A percentile compares a stretch with the other conserved stretches of the same genome.
Conservation (phyloP, 352 stramenopile species). For the Globisporangium nunn region DNA sequence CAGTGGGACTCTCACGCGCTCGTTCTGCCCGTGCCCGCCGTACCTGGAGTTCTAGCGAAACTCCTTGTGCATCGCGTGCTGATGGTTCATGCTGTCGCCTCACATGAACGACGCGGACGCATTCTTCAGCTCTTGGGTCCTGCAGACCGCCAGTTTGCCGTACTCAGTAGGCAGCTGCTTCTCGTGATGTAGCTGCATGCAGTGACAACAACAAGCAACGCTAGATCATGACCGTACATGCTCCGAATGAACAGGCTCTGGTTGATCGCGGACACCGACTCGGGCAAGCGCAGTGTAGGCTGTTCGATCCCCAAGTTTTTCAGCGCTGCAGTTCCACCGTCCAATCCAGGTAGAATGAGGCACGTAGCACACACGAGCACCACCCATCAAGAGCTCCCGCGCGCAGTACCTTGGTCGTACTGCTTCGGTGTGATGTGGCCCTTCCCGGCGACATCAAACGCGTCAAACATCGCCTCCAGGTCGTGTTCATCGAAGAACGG, state of each 20-base stretch:
- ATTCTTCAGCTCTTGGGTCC: conserved; percentile 68
- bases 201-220: not conserved
- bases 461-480: conserved; percentile 64
- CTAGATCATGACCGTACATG: conserved; percentile 28
- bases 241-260: conserved; percentile 58
- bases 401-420: conserved; percentile 47
- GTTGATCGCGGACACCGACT: conserved; percentile 54
- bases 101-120: conserved; percentile 57
- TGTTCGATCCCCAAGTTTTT: conserved; percentile 60
- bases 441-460: conserved; percentile 68
- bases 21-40: conserved; percentile 45
- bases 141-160: conserved; percentile 5
- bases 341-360: too few relatives aligned
- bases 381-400: not conserved
- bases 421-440: conserved; percentile 55
- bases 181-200: not conserved
- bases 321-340: conserved; percentile 20
- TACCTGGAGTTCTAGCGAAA: conserved; percentile 43
- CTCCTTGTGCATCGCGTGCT: not conserved
- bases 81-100: not conserved
- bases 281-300: conserved; percentile 47
- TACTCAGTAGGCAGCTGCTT: not conserved
- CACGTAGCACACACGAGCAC: too few relatives aligned
- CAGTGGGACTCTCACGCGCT: conserved; percentile 34
- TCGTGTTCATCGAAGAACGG: conserved; percentile 71